Conservation (phyloP, 345 rosid species). For the Abelmoschus esculentus region DNA sequence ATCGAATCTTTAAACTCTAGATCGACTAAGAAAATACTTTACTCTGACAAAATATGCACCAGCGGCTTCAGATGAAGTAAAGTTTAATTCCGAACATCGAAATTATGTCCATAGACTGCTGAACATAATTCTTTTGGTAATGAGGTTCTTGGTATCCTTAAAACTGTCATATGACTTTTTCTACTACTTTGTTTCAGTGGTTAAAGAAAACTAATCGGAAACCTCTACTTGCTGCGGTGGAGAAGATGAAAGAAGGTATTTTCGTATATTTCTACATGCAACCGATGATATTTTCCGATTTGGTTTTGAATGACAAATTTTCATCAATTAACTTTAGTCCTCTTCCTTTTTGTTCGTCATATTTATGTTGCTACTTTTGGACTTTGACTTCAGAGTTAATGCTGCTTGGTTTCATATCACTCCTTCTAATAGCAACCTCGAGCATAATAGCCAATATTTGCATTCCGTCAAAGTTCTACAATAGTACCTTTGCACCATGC, state of each 20-base stretch:
- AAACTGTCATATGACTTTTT: background rate
- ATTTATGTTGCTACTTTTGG: conserved; percentile 12
- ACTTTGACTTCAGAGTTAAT: conserved; percentile 60
- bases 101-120: background rate
- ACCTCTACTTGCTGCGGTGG: conserved; percentile 78
- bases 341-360: conserved; percentile 3
- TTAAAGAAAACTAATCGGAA: conserved; percentile 72
- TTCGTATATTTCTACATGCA: background rate
- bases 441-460: conserved; percentile 81
- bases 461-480: conserved; percentile 79
- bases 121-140: background rate
- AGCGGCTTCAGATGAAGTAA: background rate
- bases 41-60: background rate
- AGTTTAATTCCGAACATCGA: background rate
- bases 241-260: conserved; percentile 95
- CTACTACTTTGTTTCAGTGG: conserved; percentile 53
- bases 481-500: conserved; percentile 72
- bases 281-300: background rate
- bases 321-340: background rate
- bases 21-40: background rate
- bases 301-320: conserved; percentile 1
- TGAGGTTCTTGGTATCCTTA: background rate
- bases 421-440: conserved; percentile 82
- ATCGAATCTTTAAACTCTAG: background rate
- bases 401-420: conserved; percentile 98